A percentile compares a stretch with the other conserved stretches of the same genome.
These are phyloP conservation scores for Penicillium sp. DNA, from an alignment of 2,329 filamentous ascomycete species.

Conservation along the genomic window DNA sequence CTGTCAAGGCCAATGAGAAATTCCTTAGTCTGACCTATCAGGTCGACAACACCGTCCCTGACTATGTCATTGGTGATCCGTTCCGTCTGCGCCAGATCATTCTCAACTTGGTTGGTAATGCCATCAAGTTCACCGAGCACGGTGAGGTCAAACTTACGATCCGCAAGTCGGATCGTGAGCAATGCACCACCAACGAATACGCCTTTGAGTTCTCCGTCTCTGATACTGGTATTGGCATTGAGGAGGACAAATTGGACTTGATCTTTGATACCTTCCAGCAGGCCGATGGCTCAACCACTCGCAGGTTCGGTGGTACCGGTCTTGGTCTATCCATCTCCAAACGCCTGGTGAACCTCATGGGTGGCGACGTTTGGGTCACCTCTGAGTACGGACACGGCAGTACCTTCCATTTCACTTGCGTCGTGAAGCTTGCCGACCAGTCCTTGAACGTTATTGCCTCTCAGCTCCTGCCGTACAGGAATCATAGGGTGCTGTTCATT, in stretches of 20 bases:
- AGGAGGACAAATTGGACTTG: slow-evolving; percentile 89
- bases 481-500: slow-evolving; percentile 90
- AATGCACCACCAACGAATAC: slow-evolving; percentile 73
- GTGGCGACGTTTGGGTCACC: slow-evolving; percentile 93
- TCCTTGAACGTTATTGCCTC: slow-evolving; percentile 73
- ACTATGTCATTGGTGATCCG: slow-evolving; percentile 93
- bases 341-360: slow-evolving; percentile 92
- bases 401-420: slow-evolving; percentile 95
- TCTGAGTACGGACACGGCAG: slow-evolving; percentile 90
- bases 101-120: slow-evolving; percentile 94
- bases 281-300: slow-evolving; percentile 93
- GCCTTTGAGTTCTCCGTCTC: slow-evolving; percentile 94
- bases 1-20: slow-evolving; percentile 97
- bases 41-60: slow-evolving; percentile 89
- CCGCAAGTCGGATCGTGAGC: slow-evolving; percentile 66
- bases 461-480: slow-evolving; percentile 84
- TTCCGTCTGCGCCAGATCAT: slow-evolving; percentile 97
- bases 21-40: slow-evolving; percentile 90
- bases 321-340: slow-evolving; percentile 94
- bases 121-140: slow-evolving; percentile 98
- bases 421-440: slow-evolving; percentile 79
- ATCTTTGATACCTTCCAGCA: slow-evolving; percentile 99
- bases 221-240: slow-evolving; percentile 96
- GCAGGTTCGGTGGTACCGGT: slow-evolving; percentile 93
- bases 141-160: slow-evolving; percentile 97